Conservation (phyloP, 1,139 yeast species). For the Magnusiomyces ingens region DNA sequence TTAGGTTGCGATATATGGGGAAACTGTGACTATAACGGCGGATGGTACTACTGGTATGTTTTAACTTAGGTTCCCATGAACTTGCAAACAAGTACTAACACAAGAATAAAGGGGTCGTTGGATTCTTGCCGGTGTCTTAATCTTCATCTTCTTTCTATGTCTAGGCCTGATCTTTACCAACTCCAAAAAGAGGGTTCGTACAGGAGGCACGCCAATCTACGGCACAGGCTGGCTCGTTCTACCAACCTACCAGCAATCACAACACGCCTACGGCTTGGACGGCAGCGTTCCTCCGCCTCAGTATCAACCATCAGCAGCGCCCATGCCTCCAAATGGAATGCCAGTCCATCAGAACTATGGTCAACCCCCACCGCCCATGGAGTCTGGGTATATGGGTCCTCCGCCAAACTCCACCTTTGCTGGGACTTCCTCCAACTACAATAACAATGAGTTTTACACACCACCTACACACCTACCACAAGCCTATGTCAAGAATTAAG, state of each 20-base stretch:
- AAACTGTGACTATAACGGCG: slow-evolving; percentile 1
- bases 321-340: background rate
- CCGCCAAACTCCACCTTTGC: too few species aligned
- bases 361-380: too few species aligned
- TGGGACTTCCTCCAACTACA: too few species aligned
- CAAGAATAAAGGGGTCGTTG: slow-evolving; percentile 37
- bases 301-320: background rate
- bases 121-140: slow-evolving; percentile 43
- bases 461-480: slow-evolving; percentile 1
- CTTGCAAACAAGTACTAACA: background rate
- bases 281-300: background rate
- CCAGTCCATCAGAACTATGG: background rate
- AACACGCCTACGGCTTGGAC: slow-evolving; percentile 44
- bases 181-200: slow-evolving; percentile 51
- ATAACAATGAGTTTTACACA: background rate
- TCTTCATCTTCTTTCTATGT: slow-evolving; percentile 47
- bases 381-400: too few species aligned
- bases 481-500: background rate
- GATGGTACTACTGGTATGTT: slow-evolving; percentile 7
- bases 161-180: slow-evolving; percentile 39
- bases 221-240: slow-evolving; percentile 93
- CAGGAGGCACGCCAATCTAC: slow-evolving; percentile 64
- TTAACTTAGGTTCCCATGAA: background rate
- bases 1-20: slow-evolving; percentile 1
- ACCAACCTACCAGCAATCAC: slow-evolving; percentile 74